phyloP scores from a whole-genome alignment of 2,329 filamentous ascomycete genomes.

The Penicillium freii region DNA sequence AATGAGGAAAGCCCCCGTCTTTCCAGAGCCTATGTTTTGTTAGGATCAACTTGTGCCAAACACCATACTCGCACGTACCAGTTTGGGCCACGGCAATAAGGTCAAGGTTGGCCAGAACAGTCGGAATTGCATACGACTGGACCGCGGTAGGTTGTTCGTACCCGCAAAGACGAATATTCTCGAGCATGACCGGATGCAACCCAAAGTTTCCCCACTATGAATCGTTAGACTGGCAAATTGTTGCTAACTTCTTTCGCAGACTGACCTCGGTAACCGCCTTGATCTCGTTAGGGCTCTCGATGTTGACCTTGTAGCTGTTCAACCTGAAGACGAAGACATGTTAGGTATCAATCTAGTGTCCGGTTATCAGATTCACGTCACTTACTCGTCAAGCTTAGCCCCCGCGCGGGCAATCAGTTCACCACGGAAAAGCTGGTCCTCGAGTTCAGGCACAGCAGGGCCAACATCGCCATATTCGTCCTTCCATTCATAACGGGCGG shows the following conservation, averaged over 20 bases:
- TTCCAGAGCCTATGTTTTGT: constrained; percentile 74
- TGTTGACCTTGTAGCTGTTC: constrained; percentile 6
- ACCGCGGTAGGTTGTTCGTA: constrained; percentile 80
- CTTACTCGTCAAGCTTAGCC: constrained; percentile 63
- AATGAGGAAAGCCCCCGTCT: constrained; percentile 89
- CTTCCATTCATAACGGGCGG: constrained; percentile 75
- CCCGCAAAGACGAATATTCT: constrained; percentile 71
- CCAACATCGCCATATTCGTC: constrained; percentile 85
- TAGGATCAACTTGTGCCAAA: not conserved
- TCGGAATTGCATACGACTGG: constrained; percentile 79
- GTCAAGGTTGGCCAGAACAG: constrained; percentile 73
- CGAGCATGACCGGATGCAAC: constrained; percentile 77
- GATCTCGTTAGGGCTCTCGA: constrained; percentile 15
- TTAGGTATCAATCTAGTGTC: not conserved
- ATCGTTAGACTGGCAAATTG: constrained; percentile 3
- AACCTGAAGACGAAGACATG: constrained; percentile 6
- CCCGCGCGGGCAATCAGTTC: constrained; percentile 55
- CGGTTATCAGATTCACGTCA: constrained; percentile 8
- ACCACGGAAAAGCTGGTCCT: constrained; percentile 69
- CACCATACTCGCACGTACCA: constrained; percentile 56
- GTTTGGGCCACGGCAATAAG: constrained; percentile 90
- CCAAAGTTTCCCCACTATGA: constrained; percentile 71
- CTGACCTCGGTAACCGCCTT: constrained; percentile 12
- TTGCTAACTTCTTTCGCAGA: not conserved
- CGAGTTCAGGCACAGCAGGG: constrained; percentile 67